A percentile compares a stretch with the other conserved stretches of the same genome.
Conservation (phyloP, 768 basidiomycete genomes). For the Phylloporus sp. region DNA sequence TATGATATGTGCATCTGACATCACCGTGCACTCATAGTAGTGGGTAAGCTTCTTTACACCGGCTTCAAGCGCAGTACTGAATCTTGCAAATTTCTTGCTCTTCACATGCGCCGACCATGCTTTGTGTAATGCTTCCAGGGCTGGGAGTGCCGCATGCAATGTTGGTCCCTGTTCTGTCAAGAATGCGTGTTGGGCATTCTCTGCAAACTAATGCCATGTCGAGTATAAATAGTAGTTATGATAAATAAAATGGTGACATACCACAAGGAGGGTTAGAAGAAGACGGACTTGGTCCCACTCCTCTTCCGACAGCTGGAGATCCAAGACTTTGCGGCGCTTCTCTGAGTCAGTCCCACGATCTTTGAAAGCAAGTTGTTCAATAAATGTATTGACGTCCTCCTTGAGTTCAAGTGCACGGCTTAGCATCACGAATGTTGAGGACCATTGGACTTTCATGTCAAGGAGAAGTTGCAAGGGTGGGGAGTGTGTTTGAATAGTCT, state of each 20-base stretch:
- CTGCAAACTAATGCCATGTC: conserved; percentile 3
- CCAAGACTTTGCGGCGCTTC: not conserved
- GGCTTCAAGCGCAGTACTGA: not conserved
- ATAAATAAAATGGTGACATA: not conserved
- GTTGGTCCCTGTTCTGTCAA: not conserved
- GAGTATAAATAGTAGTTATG: too few species aligned
- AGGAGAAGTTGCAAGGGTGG: conserved; percentile 2
- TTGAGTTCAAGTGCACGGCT: not conserved
- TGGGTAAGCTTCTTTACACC: not conserved
- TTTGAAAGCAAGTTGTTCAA: conserved; percentile 2
- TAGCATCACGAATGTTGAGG: conserved; percentile 5
- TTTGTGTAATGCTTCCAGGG: conserved; percentile 4
- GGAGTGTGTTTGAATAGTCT: not conserved
- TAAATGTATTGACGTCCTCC: conserved; percentile 1
- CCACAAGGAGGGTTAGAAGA: not conserved
- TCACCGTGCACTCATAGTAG: not conserved
- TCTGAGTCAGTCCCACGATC: not conserved
- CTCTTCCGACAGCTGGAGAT: not conserved
- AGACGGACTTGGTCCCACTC: not conserved
- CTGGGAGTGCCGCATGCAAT: not conserved
- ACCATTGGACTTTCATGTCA: conserved; percentile 8
- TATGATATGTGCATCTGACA: not conserved
- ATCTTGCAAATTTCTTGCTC: conserved; percentile 2
- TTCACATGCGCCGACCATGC: not conserved
- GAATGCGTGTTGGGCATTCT: conserved; percentile 6